Base-by-base conservation (phyloP, 345 rosid genomes). In the Atalantia buxifolia region DNA sequence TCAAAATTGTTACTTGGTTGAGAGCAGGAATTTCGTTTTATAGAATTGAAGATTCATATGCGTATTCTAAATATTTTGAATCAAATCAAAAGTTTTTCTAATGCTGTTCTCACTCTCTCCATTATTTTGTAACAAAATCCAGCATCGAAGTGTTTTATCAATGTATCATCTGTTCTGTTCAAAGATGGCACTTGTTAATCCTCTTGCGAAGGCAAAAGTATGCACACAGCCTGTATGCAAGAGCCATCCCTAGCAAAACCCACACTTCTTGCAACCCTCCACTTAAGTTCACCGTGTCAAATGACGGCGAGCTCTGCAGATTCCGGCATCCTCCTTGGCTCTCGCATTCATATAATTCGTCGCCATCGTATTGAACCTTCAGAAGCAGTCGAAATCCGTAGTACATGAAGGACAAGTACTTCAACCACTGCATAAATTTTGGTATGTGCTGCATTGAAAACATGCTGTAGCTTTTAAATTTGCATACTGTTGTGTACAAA, bases 231-330 rank as follows among this genome's bases (percentile, higher is more conserved):
- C 96, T 86, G 81, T 90, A 93, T 33, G 88, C 85, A 7, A 95
- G 38, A 7, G 99, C 93, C 98, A 95, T 92, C 82, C 89, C 94
- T 4, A 93, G 76, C 27, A 95, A 81, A 83, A 91, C 80, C 98
- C 98, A 92, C n/a, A 92, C 96, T 84, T 93, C 99, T 72, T 93
- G 90, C 66, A 92, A 71, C 6, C 99, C 98, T 30, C 97, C 97
- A 12, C 85, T 83, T 83, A 93, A 82, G 89, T 89, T 88, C 48
- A 93, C 92, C 0, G 90, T 90, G 84, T 90, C 93, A 45, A 95
- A 94, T 0, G 97, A 90, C 5, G 97, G 94, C 1, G 97, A 94
- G 77, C 84, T 91, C 86, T 90, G 98, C 80, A 94, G 72, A 21
- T 85, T 84, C 71, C 88, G 77, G 83, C 98, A 94, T 5, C 98